These are phyloP conservation scores for Puccinia coronata DNA, from an alignment of 1,284 basidiomycete species.

Conservation along the genomic window DNA sequence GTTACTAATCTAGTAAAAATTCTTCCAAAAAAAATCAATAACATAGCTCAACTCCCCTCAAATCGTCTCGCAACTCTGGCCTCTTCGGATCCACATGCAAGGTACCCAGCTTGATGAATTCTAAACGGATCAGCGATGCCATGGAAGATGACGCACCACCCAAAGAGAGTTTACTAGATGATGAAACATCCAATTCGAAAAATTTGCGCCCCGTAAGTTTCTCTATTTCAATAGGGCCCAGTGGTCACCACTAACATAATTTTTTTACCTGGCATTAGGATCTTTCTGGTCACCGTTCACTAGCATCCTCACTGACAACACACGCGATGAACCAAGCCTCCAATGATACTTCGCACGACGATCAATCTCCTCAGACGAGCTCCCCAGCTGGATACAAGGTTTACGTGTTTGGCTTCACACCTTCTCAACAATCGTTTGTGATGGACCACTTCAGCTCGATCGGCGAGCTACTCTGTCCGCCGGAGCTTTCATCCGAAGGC, in stretches of 20 bases:
- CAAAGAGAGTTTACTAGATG: constrained; percentile 34
- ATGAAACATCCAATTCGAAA: neutral
- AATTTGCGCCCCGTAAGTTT: constrained; percentile 21
- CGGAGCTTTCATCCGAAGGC: constrained; percentile 51
- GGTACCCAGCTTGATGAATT: constrained; percentile 25
- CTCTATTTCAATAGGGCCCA: neutral
- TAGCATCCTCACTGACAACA: constrained; percentile 23
- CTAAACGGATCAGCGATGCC: constrained; percentile 34
- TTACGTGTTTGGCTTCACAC: constrained; percentile 40
- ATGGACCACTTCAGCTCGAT: constrained; percentile 43
- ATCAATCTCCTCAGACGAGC: neutral
- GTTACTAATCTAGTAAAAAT: neutral
- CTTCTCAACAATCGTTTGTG: constrained; percentile 39
- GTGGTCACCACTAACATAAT: neutral
- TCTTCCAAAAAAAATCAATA: neutral
- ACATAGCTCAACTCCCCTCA: constrained; percentile 25
- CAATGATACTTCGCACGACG: neutral
- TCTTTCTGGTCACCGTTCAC: constrained; percentile 33
- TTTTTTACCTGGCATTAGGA: neutral
- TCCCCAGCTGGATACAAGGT: constrained; percentile 21
- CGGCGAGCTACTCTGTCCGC: constrained; percentile 27
- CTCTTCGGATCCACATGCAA: constrained; percentile 36
- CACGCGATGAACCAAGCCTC: constrained; percentile 1
- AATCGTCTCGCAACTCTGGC: constrained; percentile 37
- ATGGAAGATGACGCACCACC: constrained; percentile 48